Evolutionary conservation across 768 basidiomycete genomes (phyloP).

Genomic region (Trametes sanguinea): DNA sequence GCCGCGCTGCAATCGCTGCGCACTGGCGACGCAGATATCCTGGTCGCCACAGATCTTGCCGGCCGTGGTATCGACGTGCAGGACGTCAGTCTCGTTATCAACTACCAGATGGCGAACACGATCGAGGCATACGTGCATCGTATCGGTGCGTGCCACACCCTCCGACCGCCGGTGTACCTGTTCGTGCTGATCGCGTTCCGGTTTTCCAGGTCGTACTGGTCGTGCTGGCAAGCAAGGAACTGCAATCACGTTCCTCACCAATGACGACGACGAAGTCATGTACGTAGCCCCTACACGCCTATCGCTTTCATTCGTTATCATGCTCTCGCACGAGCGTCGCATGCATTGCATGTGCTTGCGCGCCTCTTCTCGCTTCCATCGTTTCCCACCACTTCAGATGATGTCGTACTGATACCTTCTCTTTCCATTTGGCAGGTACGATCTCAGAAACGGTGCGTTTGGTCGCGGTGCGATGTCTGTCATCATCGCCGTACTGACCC

Average conservation of each 20-base stretch:
- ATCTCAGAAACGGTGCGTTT: constrained; percentile 83
- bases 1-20: constrained; percentile 85
- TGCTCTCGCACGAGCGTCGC: background rate
- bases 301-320: background rate
- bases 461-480: constrained; percentile 15
- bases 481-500: constrained; percentile 1
- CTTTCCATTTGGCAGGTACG: constrained; percentile 62
- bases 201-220: constrained; percentile 80
- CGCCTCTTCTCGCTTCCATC: background rate
- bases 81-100: constrained; percentile 94
- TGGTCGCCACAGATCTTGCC: constrained; percentile 97
- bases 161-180: background rate
- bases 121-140: constrained; percentile 99
- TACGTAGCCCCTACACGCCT: constrained; percentile 42
- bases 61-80: constrained; percentile 99
- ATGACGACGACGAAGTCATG: constrained; percentile 98
- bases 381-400: background rate
- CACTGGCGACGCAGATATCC: constrained; percentile 80
- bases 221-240: constrained; percentile 95
- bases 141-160: constrained; percentile 66
- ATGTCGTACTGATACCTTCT: constrained; percentile 19
- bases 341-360: constrained; percentile 10
- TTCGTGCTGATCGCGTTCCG: background rate
- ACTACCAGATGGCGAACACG: constrained; percentile 95
- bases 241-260: constrained; percentile 93